Base-by-base conservation (phyloP, 441 rosid species). In the Erodium moschatum region DNA sequence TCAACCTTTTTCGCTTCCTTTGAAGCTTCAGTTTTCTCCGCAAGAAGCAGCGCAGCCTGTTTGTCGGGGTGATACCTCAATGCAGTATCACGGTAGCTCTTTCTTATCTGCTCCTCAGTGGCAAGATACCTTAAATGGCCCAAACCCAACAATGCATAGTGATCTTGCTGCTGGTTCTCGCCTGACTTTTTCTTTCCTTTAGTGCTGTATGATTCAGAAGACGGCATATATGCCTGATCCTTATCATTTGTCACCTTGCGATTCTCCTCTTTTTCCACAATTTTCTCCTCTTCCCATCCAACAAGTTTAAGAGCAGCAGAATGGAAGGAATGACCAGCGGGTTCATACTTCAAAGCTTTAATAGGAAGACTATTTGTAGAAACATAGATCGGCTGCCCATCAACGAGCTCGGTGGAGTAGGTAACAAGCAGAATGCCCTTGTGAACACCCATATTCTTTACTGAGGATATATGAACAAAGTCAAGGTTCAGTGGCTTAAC, bases 251-350 rank as follows among this genome's bases (percentile, higher is more conserved):
- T 8, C 5, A 69, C 89, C 52, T 82, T 81, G 78, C 82, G 86
- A 13, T 82, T 89, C 40, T 35, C 40, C 40, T 35, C 40, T 35
- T 7, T 35, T 35, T 35, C 85, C 11, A 67, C 72, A 70, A 38
- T 69, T 67, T 85, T 81, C 65, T 85, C 70, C 73, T 68, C 86
- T 70, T 77, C 90, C 72, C 81, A 84, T 29, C 98, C 98, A 72
- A 79, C 73, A 21, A 94, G 85, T 76, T 88, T 94, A 52, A 86
- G 89, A 75, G 91, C 97, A 83, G 85, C 89, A 73, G 81, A 69
- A 69, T 93, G 98, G 67, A 91, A 93, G 72, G 97, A 72, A 80
- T 85, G 95, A 12, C 96, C 97, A 72, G 97, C 98, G 68, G 97
- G 96, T 76, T 93, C 97, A 52, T 81, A 86, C 61, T 81, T 83